phyloP scores from a whole-genome alignment of 2,329 filamentous ascomycete genomes.

The Stagonosporopsis vannaccii region DNA sequence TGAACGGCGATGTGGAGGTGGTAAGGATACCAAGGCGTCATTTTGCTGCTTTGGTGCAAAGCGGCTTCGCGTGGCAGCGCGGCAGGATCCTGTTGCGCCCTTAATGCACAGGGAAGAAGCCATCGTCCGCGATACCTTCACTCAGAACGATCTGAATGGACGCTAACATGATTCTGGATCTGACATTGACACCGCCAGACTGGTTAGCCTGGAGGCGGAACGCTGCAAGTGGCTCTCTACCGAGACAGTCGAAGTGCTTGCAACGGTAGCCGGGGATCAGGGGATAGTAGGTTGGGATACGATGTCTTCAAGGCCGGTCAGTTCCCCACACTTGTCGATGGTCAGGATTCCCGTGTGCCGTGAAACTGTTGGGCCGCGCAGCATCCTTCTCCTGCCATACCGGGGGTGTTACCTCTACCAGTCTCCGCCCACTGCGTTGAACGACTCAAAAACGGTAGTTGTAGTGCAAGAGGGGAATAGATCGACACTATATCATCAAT shows the following conservation, averaged over 20 bases:
- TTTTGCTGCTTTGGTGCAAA: background rate
- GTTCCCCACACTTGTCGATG: conserved; percentile 2
- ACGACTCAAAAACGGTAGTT: conserved; percentile 6
- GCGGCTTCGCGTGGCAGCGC: background rate
- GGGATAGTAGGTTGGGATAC: background rate
- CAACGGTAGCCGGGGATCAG: background rate
- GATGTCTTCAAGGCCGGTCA: background rate
- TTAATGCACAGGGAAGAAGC: conserved; percentile 1
- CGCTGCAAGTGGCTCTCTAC: background rate
- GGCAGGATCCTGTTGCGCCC: background rate
- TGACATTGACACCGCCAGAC: background rate
- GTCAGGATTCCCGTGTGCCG: conserved; percentile 2
- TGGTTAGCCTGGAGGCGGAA: background rate
- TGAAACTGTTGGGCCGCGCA: conserved; percentile 15
- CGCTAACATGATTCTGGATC: conserved; percentile 5
- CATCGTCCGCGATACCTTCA: conserved; percentile 5
- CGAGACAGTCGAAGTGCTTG: background rate
- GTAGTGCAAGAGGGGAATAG: conserved; percentile 3
- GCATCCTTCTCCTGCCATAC: background rate
- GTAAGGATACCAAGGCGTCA: conserved; percentile 1
- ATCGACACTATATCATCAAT: conserved; percentile 13
- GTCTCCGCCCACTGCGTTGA: background rate
- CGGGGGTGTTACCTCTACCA: background rate
- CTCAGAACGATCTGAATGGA: conserved; percentile 1
- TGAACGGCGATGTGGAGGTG: background rate